Evolutionary conservation across 73 alveolate species (phyloP), one percentile per base, ranked within the genome.

Genomic region (Uronychia setigera): DNA sequence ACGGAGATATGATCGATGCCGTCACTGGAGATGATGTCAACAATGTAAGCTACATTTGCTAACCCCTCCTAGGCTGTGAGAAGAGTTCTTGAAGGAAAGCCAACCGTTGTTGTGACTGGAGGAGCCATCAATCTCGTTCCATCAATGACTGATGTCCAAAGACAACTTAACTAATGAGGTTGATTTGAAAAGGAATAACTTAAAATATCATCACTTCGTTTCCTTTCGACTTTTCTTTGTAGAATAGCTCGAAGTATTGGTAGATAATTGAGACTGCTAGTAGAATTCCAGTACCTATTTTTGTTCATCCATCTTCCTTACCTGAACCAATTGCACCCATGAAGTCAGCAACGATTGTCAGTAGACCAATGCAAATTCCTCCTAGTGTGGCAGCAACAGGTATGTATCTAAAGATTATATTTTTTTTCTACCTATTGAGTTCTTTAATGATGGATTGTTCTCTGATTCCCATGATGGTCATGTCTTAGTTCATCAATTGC

Each of bases 281-380:
- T 60, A 98, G 93, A 85, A 98, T 98, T 77, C 99, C 99, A 60
- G 99, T 98, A 29, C 99, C 98, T 87, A 60, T 19, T 11, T 5
- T 46, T 19, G 19, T 5, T 77, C 26, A 77, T 26, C 9, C 46
- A 26, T 26, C 33, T 27, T 35, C 32, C 67, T 91, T 92, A 33
- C 98, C 96, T 9, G 93, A 80, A 60, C 99, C 99, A 78, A 94
- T 93, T 46, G 98, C 98, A 30, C 99, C 99, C 30, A 86, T 86
- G 92, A 96, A 88, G 82, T 96, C 99, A 26, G 99, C 98, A 30
- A 96, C 89, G 75, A 96, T 92, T 59, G 96, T 92, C 59, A 96
- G 84, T 9, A 75, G 87, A 0, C 95, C 94, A 29, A 96, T 94
- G 80, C 96, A 84, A 60, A 89, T 87, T 27, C 99, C 99, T 80